phyloP scores from a whole-genome alignment of 1,139 yeast genomes.

The Debaryomyces coudertii region DNA sequence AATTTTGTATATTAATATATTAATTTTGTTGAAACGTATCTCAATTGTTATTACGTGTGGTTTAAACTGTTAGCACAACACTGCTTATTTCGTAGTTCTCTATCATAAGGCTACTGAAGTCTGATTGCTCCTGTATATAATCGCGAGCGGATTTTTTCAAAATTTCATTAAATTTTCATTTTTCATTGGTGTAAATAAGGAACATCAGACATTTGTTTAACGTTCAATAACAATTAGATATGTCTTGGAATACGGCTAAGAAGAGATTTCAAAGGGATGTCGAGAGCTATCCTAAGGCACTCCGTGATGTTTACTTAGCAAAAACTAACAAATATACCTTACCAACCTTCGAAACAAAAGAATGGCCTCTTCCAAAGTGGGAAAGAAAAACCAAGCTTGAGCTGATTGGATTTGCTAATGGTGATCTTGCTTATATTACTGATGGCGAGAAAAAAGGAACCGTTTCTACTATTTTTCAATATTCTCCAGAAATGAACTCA shows the following conservation, averaged over 20 bases:
- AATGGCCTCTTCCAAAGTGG: slow-evolving; percentile 28
- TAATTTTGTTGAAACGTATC: background rate
- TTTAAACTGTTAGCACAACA: too few relatives aligned
- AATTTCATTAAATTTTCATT: slow-evolving; percentile 10
- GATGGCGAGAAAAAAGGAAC: slow-evolving; percentile 75
- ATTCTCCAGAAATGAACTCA: slow-evolving; percentile 35
- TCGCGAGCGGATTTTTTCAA: background rate
- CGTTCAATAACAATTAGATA: slow-evolving; percentile 13
- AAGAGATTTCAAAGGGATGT: slow-evolving; percentile 44
- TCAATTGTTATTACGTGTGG: too few relatives aligned
- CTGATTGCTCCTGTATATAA: slow-evolving; percentile 5
- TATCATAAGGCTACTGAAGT: too few relatives aligned
- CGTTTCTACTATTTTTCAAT: slow-evolving; percentile 53
- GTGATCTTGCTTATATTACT: slow-evolving; percentile 54
- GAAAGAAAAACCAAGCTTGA: slow-evolving; percentile 34
- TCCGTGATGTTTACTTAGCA: slow-evolving; percentile 32
- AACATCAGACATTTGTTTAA: slow-evolving; percentile 8
- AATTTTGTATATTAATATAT: slow-evolving; percentile 7
- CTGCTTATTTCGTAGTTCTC: too few relatives aligned
- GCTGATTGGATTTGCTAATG: slow-evolving; percentile 41
- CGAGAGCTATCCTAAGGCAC: slow-evolving; percentile 34
- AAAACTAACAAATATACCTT: slow-evolving; percentile 32
- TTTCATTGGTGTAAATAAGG: slow-evolving; percentile 2
- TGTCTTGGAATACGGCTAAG: slow-evolving; percentile 44
- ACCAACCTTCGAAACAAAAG: slow-evolving; percentile 39